Evolutionary conservation across 1,139 yeast species (phyloP), one percentile per base, ranked within the genome.

Genomic region (Casaregolazyma lundiana): DNA sequence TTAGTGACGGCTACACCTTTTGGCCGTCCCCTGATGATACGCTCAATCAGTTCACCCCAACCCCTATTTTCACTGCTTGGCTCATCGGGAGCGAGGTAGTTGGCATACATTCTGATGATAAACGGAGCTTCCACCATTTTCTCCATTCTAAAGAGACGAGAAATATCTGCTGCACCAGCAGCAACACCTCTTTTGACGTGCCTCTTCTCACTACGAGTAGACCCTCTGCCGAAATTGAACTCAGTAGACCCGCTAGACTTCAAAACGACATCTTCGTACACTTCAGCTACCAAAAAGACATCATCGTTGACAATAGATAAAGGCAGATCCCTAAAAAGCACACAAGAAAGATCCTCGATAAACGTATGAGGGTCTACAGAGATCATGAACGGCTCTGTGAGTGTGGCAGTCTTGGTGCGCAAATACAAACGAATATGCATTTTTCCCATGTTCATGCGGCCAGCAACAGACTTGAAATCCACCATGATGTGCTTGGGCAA

Each of bases 41-140:
- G 72, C 58, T 87, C 90, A 29, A 84, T 78, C 44, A 85, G 69
- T 55, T 84, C 94, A 66, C 96, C 96, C 96, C 96, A 88, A 44
- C 96, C 96, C 52, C 80, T 76, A 63, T 84, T 84, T 43, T 62
- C 65, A 39, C 63, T 57, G 37, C 46, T 53, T n/a, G 58, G 55
- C 41, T 56, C 58, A 46, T 57, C 53, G 41, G 58, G 48, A 50
- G 69, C 71, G 51, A 75, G 73, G 58, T 77, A 81, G 0, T 94
- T 83, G 6, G 92, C 85, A 61, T 76, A 88, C 60, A 88, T 68
- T 58, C 83, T 80, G 53, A 88, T 78, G 4, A 78, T 73, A 62
- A 87, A 85, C 52, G 81, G 84, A 69, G 62, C 80, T 78, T 47
- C 90, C 81, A 34, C 74, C 36, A 85, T 87, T 49, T 76, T 77